phyloP scores from a whole-genome alignment of 192 early-diverging fungal genomes.

The Mortierella alpina region DNA sequence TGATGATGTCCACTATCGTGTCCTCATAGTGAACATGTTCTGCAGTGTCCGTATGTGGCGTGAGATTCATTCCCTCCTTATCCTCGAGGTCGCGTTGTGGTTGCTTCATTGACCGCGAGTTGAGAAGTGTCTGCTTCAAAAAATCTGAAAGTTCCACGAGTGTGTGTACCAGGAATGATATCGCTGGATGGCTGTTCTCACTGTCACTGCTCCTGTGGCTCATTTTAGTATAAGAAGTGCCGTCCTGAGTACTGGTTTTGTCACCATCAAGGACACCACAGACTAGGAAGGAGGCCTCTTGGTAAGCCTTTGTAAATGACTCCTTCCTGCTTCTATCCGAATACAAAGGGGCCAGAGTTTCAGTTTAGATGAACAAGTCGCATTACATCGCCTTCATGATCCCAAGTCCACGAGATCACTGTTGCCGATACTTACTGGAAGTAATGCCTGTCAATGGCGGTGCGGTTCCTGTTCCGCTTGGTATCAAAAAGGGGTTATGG shows the following conservation, averaged over 20 bases:
- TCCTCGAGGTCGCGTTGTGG: slow-evolving; percentile 13
- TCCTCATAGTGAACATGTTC: slow-evolving; percentile 19
- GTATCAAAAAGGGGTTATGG: slow-evolving; percentile 37
- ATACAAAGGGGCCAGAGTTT: background rate
- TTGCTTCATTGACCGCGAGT: slow-evolving; percentile 10
- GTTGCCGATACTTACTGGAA: slow-evolving; percentile 1
- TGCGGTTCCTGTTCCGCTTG: background rate
- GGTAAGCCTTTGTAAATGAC: slow-evolving; percentile 2
- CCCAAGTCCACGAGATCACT: background rate
- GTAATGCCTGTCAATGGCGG: background rate
- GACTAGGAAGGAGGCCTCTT: slow-evolving; percentile 31
- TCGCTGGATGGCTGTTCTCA: background rate
- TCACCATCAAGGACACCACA: slow-evolving; percentile 19
- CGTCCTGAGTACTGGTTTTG: background rate
- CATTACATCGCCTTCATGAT: too few relatives aligned
- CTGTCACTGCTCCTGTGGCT: background rate
- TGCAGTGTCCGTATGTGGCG: background rate
- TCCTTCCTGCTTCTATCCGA: background rate
- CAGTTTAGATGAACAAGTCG: too few relatives aligned
- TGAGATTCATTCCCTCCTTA: background rate
- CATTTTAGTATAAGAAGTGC: background rate
- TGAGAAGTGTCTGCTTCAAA: slow-evolving; percentile 15
- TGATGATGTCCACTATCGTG: slow-evolving; percentile 26
- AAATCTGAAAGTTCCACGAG: slow-evolving; percentile 21
- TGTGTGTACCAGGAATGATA: slow-evolving; percentile 34